These are phyloP conservation scores for Suillus subluteus DNA, from an alignment of 768 basidiomycete species.

Conservation along the genomic window DNA sequence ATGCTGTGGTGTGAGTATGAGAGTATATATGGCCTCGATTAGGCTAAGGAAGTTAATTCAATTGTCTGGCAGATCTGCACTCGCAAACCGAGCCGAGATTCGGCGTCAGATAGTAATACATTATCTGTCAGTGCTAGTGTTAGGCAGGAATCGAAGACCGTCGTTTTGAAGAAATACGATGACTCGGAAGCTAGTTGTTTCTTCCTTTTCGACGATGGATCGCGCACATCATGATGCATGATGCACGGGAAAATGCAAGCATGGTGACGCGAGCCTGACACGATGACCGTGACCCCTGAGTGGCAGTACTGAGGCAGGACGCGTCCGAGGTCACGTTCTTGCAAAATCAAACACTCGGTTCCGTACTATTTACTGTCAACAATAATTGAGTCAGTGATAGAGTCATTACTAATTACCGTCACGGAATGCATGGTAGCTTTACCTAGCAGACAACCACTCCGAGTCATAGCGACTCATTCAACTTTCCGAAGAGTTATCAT, in stretches of 20 bases:
- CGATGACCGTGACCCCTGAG: not conserved
- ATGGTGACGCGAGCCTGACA: too few relatives aligned
- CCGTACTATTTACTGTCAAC: not conserved
- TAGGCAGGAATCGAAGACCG: too few relatives aligned
- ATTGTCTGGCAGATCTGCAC: not conserved
- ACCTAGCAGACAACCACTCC: too few relatives aligned
- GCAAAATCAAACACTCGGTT: not conserved
- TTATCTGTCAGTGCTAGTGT: too few relatives aligned
- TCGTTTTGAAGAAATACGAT: too few relatives aligned
- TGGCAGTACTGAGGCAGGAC: not conserved
- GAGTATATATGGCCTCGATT: not conserved
- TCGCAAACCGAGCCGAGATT: not conserved
- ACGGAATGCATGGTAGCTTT: not conserved
- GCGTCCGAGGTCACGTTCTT: not conserved
- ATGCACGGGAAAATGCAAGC: too few relatives aligned
- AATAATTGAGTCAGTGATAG: not conserved
- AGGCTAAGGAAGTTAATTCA: not conserved
- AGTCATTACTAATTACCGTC: not conserved
- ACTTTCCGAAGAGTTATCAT: not conserved
- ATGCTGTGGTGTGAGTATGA: not conserved
- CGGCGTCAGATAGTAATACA: too few relatives aligned
- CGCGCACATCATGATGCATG: too few relatives aligned
- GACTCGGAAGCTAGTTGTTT: too few relatives aligned
- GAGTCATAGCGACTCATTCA: not conserved
- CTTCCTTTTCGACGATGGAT: too few relatives aligned